Evolutionary conservation across 169 alveolate species (phyloP).

Genomic region (Eimeria sp.): DNA sequence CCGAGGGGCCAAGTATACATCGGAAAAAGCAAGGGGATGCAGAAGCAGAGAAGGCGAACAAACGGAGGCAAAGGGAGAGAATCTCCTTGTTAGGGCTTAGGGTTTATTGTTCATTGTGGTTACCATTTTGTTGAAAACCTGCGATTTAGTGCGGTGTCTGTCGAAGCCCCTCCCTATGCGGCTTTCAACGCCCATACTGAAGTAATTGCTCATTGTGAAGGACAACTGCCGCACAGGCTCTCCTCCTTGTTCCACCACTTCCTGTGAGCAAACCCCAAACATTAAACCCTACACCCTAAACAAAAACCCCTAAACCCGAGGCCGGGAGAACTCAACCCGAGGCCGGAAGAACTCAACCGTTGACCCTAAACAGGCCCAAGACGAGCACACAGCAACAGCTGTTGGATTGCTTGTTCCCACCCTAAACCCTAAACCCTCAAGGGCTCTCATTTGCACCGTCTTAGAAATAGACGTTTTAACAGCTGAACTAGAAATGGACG

Average conservation of each 20-base stretch:
- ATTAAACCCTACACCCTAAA: not conserved
- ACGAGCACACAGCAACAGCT: not conserved
- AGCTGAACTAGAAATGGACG: not conserved
- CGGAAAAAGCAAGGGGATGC: not conserved
- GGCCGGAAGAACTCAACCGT: not conserved
- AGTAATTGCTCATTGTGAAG: constrained; percentile 91
- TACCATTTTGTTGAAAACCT: constrained; percentile 83
- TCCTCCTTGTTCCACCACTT: constrained; percentile 77
- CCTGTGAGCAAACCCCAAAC: constrained; percentile 41
- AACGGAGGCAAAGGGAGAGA: not conserved
- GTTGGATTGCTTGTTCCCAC: not conserved
- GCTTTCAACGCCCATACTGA: constrained; percentile 95
- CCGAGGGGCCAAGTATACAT: not conserved
- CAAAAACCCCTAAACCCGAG: not conserved
- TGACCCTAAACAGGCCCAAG: not conserved
- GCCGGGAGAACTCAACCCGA: no score
- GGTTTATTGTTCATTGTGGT: not conserved
- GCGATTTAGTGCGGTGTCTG: constrained; percentile 88
- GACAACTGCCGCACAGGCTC: constrained; percentile 61
- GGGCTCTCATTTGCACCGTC: not conserved
- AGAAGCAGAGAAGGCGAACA: not conserved
- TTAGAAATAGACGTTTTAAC: not conserved
- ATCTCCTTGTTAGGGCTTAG: not conserved
- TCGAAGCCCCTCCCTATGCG: constrained; percentile 95
- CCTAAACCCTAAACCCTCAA: not conserved